Evolutionary conservation across 108 stramenopile species (phyloP).

Genomic region (Pseudonitzschia pungens): DNA sequence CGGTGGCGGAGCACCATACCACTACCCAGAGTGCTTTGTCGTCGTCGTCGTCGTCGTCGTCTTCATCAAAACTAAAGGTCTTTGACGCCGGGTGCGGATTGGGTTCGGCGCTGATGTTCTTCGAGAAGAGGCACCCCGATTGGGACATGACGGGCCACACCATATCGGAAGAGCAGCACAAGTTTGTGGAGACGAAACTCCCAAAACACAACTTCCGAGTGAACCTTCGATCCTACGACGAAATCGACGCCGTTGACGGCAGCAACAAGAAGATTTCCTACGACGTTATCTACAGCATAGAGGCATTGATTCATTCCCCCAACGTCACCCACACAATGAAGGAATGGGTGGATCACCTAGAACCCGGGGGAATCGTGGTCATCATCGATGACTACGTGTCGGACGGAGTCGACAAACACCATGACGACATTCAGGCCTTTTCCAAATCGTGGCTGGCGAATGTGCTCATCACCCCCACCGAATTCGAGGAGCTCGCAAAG

Average conservation of each 20-base stretch:
- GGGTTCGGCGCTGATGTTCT: constrained; percentile 55
- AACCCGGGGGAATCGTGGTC: constrained; percentile 41
- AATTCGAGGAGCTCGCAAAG: constrained; percentile 24
- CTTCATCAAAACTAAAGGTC: constrained; percentile 35
- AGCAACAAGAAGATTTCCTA: constrained; percentile 12
- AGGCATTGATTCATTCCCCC: constrained; percentile 58
- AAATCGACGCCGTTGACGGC: constrained; percentile 9
- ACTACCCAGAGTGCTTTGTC: background rate
- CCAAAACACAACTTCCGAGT: constrained; percentile 50
- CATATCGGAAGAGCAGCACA: constrained; percentile 48
- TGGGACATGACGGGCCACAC: constrained; percentile 53
- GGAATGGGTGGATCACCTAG: constrained; percentile 42
- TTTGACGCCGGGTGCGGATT: constrained; percentile 61
- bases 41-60: too few species aligned
- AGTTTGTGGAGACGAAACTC: constrained; percentile 38
- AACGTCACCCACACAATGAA: constrained; percentile 34
- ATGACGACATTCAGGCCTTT: constrained; percentile 40
- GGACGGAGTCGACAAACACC: constrained; percentile 18
- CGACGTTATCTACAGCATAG: constrained; percentile 54
- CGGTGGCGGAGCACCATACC: constrained; percentile 2
- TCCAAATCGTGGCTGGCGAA: constrained; percentile 53
- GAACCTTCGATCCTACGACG: constrained; percentile 43
- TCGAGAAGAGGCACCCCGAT: constrained; percentile 40
- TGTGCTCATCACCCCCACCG: constrained; percentile 34
- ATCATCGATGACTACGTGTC: constrained; percentile 56